Conservation (phyloP, 129 eudicot species). For the Heracleum sosnowskyi region DNA sequence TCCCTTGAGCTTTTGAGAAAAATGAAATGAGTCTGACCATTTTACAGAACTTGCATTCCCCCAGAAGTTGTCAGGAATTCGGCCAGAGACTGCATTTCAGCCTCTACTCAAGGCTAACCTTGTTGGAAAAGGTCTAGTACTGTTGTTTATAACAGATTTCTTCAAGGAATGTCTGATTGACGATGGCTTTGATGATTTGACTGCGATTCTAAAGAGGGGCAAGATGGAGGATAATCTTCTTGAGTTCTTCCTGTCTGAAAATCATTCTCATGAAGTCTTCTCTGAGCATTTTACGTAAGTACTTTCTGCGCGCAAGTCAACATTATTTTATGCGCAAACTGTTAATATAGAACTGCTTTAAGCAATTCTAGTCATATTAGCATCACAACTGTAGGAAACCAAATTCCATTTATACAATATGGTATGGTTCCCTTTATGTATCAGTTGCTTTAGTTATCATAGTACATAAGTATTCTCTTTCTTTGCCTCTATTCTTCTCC, state of each 20-base stretch:
- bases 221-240: constrained; percentile 88
- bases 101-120: constrained; percentile 97
- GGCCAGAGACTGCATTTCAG: constrained; percentile 95
- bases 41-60: constrained; percentile 95
- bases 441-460: background rate
- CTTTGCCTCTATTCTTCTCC: background rate
- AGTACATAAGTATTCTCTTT: background rate
- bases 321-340: background rate
- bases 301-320: background rate
- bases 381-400: background rate
- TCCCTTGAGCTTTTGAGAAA: too few species aligned
- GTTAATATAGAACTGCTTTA: background rate
- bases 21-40: constrained; percentile 86
- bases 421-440: background rate
- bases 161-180: constrained; percentile 96
- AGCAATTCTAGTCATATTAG: background rate
- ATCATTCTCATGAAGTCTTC: constrained; percentile 81
- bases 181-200: constrained; percentile 89
- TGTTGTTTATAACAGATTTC: constrained; percentile 80
- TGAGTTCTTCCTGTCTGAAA: constrained; percentile 81
- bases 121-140: constrained; percentile 91
- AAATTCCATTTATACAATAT: too few species aligned
- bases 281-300: constrained; percentile 97
- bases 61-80: constrained; percentile 91
- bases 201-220: constrained; percentile 76